Evolutionary conservation across 495 filamentous ascomycete genomes (phyloP), one percentile per base, ranked within the genome.

Genomic region (Chaetomium cochliodes): DNA sequence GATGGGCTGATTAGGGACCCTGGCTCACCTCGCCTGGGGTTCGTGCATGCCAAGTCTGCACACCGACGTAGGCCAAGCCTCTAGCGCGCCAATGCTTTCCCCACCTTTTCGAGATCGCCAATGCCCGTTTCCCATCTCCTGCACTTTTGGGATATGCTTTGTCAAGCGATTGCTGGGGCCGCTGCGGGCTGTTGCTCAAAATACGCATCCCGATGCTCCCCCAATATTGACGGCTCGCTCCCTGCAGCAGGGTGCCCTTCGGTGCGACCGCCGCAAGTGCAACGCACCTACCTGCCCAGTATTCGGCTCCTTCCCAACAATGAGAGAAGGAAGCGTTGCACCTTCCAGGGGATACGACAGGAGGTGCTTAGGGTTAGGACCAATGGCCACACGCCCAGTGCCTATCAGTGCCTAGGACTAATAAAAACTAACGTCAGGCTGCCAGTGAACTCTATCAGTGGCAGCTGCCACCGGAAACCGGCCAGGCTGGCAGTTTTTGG

Each of bases 51-150:
- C 51, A 16, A 54, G 41, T 5, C 44, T 56, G 61, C 22, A 7
- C 25, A 15, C 16, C 28, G 51, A 63, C 61, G 52, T 63, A n/a
- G 8, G 52, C 61, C 61, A 63, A 63, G 61, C 7, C 42, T 3
- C 39, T 63, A 63, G 52, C 41, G 61, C 42, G 20, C 25, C 30
- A 16, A 18, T 55, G 61, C 18, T 26, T 56, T 63, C 61, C 44
- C 61, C 61, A 63, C 61, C 39, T 15, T 49, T 46, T 46, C 22
- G 5, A 63, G 60, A 63, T 63, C 61, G 33, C 61, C 61, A 63
- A 63, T 63, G 51, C 39, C 25, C 41, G 61, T 63, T 63, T 56
- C 61, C 61, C 61, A 63, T 63, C 25, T 30, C n/a, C 52, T 57
- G 61, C 61, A 23, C 42, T 50, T 50, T 57, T 37, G 13, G 42